A percentile compares a stretch with the other conserved stretches of the same genome.
Conservation (phyloP, 2,329 filamentous ascomycete genomes). For the Colletotrichum cereale region DNA sequence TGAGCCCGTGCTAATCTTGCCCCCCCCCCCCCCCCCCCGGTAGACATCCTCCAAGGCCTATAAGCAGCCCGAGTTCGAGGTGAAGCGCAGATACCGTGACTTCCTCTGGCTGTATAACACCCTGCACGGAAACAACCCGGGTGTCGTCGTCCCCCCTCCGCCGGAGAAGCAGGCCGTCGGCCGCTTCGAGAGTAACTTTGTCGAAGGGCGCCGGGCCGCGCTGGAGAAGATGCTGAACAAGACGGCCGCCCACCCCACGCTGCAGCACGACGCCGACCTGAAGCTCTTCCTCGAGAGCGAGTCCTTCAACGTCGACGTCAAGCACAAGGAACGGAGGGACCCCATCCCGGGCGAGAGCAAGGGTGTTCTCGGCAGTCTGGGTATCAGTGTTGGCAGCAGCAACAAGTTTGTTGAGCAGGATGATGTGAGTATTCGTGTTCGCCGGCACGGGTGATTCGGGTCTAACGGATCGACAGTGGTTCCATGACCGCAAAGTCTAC, state of each 20-base stretch:
- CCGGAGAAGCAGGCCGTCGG: conserved; percentile 98
- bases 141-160: conserved; percentile 93
- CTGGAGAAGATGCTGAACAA: conserved; percentile 99
- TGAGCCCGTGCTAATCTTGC: conserved; percentile 38
- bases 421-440: conserved; percentile 71
- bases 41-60: conserved; percentile 97
- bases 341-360: conserved; percentile 90
- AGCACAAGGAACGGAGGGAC: conserved; percentile 95
- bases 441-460: too few species aligned
- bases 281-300: conserved; percentile 98
- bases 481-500: conserved; percentile 95
- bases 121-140: conserved; percentile 93
- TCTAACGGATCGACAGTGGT: conserved; percentile 75
- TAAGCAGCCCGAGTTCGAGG: conserved; percentile 90
- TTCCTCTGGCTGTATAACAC: conserved; percentile 98
- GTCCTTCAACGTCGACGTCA: conserved; percentile 94
- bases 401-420: conserved; percentile 98
- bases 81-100: conserved; percentile 93
- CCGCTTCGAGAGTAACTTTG: conserved; percentile 95
- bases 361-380: conserved; percentile 89
- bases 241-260: conserved; percentile 85
- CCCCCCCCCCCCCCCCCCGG: not conserved
- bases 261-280: conserved; percentile 93
- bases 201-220: conserved; percentile 90
- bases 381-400: conserved; percentile 80